Evolutionary conservation across 257 asterid species (phyloP).

Genomic region (Penstemon newberryi): DNA sequence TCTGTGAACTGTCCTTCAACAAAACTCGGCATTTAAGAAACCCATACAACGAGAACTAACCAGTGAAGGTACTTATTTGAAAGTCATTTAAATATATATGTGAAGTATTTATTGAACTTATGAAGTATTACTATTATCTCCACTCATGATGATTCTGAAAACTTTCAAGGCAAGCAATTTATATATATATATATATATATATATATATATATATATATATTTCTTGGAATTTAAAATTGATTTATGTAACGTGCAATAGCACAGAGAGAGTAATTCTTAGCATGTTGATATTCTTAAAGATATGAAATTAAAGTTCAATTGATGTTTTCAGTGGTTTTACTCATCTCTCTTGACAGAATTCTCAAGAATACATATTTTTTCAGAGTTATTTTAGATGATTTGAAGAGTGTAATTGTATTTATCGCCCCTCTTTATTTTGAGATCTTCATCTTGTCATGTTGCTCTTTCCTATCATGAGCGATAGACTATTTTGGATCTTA

Average conservation of each 20-base stretch:
- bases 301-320: too few relatives aligned
- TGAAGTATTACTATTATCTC: background rate
- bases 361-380: too few relatives aligned
- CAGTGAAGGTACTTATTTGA: constrained; percentile 68
- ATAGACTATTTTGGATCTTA: background rate
- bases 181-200: background rate
- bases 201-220: background rate
- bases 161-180: background rate
- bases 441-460: background rate
- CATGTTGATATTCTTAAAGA: too few relatives aligned
- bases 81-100: constrained; percentile 15
- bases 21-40: constrained; percentile 87
- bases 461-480: background rate
- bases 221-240: background rate
- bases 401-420: too few relatives aligned
- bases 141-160: background rate
- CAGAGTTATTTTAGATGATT: too few relatives aligned
- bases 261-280: background rate
- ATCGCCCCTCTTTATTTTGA: too few relatives aligned
- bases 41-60: constrained; percentile 80
- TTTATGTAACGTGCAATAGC: background rate
- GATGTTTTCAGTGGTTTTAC: too few relatives aligned
- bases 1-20: constrained; percentile 84
- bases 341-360: too few relatives aligned
- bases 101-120: background rate